Evolutionary conservation across 1,139 yeast genomes (phyloP).

Genomic region (Suhomyces panamericanus): DNA sequence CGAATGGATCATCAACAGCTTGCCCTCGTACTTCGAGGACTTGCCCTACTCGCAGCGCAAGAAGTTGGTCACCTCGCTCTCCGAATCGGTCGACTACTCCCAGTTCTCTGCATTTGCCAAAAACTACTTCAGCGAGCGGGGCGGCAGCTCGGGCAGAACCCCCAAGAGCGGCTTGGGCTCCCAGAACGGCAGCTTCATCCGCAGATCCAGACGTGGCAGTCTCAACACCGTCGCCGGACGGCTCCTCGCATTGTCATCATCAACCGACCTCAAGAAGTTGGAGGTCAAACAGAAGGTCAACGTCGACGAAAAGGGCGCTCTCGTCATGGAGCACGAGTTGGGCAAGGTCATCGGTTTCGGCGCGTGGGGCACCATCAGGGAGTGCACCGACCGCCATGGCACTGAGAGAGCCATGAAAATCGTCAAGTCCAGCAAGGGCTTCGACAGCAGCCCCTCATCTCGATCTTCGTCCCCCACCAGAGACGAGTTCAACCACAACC

Average conservation of each 20-base stretch:
- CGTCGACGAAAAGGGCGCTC: slow-evolving; percentile 62
- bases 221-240: slow-evolving; percentile 47
- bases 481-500: slow-evolving; percentile 20
- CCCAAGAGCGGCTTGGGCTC: slow-evolving; percentile 22
- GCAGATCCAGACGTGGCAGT: slow-evolving; percentile 35
- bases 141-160: slow-evolving; percentile 23
- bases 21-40: slow-evolving; percentile 62
- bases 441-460: slow-evolving; percentile 16
- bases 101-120: slow-evolving; percentile 47
- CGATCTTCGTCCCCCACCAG: slow-evolving; percentile 14
- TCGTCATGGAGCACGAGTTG: slow-evolving; percentile 57
- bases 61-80: slow-evolving; percentile 52
- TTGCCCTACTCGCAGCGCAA: slow-evolving; percentile 72
- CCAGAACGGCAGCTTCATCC: slow-evolving; percentile 28
- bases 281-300: slow-evolving; percentile 31
- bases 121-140: slow-evolving; percentile 25
- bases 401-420: slow-evolving; percentile 72
- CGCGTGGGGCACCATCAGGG: slow-evolving; percentile 90
- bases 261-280: slow-evolving; percentile 38
- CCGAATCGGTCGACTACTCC: slow-evolving; percentile 56
- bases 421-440: slow-evolving; percentile 54
- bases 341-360: slow-evolving; percentile 89
- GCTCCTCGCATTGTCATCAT: slow-evolving; percentile 40
- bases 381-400: slow-evolving; percentile 52
- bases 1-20: slow-evolving; percentile 40